Conservation (phyloP, 192 early-diverging fungal genomes). For the Coemansia sp. region DNA sequence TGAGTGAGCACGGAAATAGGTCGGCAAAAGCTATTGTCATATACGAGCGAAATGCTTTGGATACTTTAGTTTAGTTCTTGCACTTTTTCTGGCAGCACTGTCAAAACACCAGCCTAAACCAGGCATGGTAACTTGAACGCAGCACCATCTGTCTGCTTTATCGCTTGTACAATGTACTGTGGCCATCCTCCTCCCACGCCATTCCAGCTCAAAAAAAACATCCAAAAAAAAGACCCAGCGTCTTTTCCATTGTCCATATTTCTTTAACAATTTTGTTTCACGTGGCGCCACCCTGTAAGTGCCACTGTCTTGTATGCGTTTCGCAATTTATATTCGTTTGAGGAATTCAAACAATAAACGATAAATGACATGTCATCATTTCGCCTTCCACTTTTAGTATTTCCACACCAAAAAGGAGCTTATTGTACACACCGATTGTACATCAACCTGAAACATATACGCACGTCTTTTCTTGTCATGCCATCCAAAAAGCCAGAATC, state of each 20-base stretch:
- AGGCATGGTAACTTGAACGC: not conserved
- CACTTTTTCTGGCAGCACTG: no score
- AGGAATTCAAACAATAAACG: not conserved
- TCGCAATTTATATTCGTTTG: not conserved
- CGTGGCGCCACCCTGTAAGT: slow-evolving; percentile 7
- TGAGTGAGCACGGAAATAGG: not conserved
- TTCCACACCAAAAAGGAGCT: not conserved
- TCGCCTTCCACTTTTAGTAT: not conserved
- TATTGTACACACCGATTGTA: not conserved
- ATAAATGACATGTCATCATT: not conserved
- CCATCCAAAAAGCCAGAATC: not conserved
- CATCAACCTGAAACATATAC: not conserved
- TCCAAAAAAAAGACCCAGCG: not conserved
- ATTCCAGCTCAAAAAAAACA: not conserved
- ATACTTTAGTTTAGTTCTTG: not conserved
- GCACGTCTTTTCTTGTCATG: not conserved
- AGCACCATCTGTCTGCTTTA: not conserved
- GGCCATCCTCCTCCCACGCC: not conserved
- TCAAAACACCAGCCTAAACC: not conserved
- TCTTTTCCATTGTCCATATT: not conserved
- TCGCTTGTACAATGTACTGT: not conserved
- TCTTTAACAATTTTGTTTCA: not conserved
- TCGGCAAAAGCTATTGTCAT: not conserved
- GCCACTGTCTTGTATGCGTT: not conserved
- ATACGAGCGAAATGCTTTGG: not conserved